Evolutionary conservation across 768 basidiomycete species (phyloP).

Genomic region (Pisolithus albus): DNA sequence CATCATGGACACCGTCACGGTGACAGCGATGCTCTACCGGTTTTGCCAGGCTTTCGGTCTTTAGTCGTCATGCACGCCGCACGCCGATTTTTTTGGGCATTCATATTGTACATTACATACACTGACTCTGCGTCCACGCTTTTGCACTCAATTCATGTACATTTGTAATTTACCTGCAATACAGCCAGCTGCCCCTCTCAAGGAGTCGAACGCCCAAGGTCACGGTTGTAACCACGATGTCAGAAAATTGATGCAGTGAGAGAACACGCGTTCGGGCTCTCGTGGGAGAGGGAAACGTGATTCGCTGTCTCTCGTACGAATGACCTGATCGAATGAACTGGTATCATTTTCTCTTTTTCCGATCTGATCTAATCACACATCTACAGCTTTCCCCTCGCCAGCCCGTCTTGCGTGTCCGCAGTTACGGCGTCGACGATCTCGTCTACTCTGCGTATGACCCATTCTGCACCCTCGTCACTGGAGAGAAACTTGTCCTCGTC

Average conservation of each 20-base stretch:
- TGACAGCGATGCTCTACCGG: constrained; percentile 81
- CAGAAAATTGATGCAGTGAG: constrained; percentile 13
- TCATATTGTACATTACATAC: constrained; percentile 27
- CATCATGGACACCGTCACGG: constrained; percentile 83
- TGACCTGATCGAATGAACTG: constrained; percentile 24
- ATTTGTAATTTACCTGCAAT: constrained; percentile 27
- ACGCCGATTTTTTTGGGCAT: constrained; percentile 12
- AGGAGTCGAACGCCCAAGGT: constrained; percentile 15
- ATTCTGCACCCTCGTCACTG: constrained; percentile 81
- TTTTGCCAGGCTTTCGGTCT: constrained; percentile 54
- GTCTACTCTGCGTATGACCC: constrained; percentile 82
- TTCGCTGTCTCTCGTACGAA: constrained; percentile 5
- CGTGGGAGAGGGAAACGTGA: constrained; percentile 29
- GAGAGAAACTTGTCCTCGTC: constrained; percentile 76
- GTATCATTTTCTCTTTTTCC: constrained; percentile 20
- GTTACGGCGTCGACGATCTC: constrained; percentile 69
- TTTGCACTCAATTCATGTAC: constrained; percentile 22
- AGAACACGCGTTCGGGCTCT: constrained; percentile 26
- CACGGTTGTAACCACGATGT: constrained; percentile 8
- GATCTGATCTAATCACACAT: constrained; percentile 16
- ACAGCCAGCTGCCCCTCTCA: constrained; percentile 17
- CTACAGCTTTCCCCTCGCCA: constrained; percentile 59
- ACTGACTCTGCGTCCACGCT: constrained; percentile 16
- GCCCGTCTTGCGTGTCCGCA: constrained; percentile 32
- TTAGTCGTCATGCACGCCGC: constrained; percentile 21